Evolutionary conservation across 2,329 filamentous ascomycete genomes (phyloP).

Genomic region (Neonectria coccinea): DNA sequence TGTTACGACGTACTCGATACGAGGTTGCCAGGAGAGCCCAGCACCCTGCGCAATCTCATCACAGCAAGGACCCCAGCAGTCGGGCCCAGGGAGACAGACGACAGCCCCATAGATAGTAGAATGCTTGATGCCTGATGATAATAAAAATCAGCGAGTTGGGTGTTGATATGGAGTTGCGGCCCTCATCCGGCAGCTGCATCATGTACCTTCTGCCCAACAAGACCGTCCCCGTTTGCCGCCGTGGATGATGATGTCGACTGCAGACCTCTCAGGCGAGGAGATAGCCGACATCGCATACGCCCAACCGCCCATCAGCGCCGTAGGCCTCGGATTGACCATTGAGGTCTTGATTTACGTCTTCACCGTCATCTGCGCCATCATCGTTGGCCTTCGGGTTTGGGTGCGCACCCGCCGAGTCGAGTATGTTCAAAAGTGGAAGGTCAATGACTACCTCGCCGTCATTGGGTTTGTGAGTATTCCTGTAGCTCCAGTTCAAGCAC

Average conservation of each 20-base stretch:
- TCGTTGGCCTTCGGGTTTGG: conserved; percentile 14
- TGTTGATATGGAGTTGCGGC: conserved; percentile 2
- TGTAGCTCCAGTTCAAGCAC: no score
- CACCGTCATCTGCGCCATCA: conserved; percentile 20
- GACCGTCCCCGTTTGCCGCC: background rate
- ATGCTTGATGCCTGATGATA: background rate
- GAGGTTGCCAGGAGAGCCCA: background rate
- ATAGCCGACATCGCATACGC: conserved; percentile 24
- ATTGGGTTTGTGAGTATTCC: conserved; percentile 29
- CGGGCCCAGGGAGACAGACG: background rate
- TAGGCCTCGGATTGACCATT: conserved; percentile 13
- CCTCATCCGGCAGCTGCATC: background rate
- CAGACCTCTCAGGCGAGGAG: conserved; percentile 23
- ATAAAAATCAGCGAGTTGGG: background rate
- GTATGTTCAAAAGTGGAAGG: conserved; percentile 17
- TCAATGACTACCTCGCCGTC: conserved; percentile 30
- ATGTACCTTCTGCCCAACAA: background rate
- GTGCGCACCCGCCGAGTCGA: conserved; percentile 17
- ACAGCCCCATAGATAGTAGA: background rate
- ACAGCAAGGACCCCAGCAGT: background rate
- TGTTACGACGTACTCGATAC: background rate
- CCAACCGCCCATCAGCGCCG: conserved; percentile 16
- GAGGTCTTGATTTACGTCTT: conserved; percentile 27
- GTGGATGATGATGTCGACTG: conserved; percentile 21
- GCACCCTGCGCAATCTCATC: background rate